These are phyloP conservation scores for Asclepias syriaca DNA, from an alignment of 257 asterid genomes.

Conservation along the genomic window DNA sequence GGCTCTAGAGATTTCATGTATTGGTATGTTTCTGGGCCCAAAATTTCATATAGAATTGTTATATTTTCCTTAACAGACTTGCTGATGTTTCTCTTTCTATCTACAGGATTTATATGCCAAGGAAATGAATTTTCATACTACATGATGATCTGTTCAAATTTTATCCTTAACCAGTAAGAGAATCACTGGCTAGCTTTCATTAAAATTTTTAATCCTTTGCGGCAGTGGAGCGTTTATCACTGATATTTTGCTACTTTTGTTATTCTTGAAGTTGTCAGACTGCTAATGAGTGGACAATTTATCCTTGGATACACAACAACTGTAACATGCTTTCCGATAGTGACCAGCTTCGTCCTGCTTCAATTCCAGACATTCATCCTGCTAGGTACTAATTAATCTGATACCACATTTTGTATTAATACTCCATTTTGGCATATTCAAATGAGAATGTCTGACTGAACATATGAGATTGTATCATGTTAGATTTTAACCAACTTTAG, in stretches of 20 bases:
- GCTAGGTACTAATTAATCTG: conserved; percentile 59
- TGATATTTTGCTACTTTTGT: conserved; percentile 21
- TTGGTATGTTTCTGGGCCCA: conserved; percentile 45
- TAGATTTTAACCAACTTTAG: too few relatives aligned
- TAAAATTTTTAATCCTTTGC: background rate
- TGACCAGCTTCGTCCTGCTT: conserved; percentile 90
- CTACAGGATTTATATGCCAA: conserved; percentile 88
- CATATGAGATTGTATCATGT: background rate
- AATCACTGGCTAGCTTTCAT: background rate
- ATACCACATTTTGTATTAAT: background rate
- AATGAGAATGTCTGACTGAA: background rate
- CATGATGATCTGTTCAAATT: conserved; percentile 99
- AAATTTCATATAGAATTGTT: background rate
- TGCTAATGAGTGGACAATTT: conserved; percentile 87
- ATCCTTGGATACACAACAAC: conserved; percentile 97
- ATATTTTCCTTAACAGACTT: conserved; percentile 2
- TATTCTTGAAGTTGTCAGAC: conserved; percentile 44
- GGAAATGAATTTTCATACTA: conserved; percentile 98
- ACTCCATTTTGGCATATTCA: background rate
- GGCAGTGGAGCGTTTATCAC: conserved; percentile 8
- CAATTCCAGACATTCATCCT: conserved; percentile 91
- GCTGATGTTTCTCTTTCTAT: background rate
- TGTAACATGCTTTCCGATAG: conserved; percentile 81
- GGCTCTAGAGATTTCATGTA: conserved; percentile 88
- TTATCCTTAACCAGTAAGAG: conserved; percentile 83